These are phyloP conservation scores for Tylopilus orsonianus DNA, from an alignment of 1,284 basidiomycete species.

Conservation along the genomic window DNA sequence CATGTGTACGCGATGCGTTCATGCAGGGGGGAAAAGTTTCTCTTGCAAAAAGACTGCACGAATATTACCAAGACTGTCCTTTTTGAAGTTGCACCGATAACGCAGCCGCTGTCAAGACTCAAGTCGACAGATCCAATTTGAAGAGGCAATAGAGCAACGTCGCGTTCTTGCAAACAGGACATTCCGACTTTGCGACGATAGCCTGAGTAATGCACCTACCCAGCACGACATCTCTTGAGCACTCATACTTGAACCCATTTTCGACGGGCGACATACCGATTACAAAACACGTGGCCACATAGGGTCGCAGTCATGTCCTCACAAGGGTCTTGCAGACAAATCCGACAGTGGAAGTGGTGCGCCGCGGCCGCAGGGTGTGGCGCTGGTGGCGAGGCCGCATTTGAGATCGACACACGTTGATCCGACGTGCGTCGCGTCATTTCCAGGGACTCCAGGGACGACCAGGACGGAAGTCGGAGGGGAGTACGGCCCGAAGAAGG, in stretches of 20 bases:
- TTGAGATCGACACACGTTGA: background rate
- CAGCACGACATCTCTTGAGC: background rate
- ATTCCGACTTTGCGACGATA: slow-evolving; percentile 43
- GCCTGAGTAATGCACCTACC: slow-evolving; percentile 49
- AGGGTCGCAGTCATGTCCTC: slow-evolving; percentile 51
- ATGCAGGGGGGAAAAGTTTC: background rate
- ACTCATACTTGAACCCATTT: background rate
- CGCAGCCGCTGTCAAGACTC: no score
- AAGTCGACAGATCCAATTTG: slow-evolving; percentile 28
- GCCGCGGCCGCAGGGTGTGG: background rate
- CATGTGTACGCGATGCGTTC: background rate
- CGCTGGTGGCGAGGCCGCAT: background rate
- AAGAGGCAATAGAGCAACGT: slow-evolving; percentile 51
- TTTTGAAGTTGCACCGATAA: no score
- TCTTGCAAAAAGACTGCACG: background rate
- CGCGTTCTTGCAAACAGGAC: slow-evolving; percentile 48
- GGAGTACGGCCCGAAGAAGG: slow-evolving; percentile 23
- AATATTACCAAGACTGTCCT: slow-evolving; percentile 2
- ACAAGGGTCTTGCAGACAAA: slow-evolving; percentile 43
- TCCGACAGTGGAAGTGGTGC: slow-evolving; percentile 42
- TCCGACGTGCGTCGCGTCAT: background rate
- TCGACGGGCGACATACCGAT: slow-evolving; percentile 38
- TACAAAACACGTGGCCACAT: slow-evolving; percentile 61
- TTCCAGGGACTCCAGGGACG: slow-evolving; percentile 18
- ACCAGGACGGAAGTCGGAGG: slow-evolving; percentile 20